Base-by-base conservation (phyloP, 1,139 yeast genomes). In the Lodderomyces oxycetoniae region DNA sequence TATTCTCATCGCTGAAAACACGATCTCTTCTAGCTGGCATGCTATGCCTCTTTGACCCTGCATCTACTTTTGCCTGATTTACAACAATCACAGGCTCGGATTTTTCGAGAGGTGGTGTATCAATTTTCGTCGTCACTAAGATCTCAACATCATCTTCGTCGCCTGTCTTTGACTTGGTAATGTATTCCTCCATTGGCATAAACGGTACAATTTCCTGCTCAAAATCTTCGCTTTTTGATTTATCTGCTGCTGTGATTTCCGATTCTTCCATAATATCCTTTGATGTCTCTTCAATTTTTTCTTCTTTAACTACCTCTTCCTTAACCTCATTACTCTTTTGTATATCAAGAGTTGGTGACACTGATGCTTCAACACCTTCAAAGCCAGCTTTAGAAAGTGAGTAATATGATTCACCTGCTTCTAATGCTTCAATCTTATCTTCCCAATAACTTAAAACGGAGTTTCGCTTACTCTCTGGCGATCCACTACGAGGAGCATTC, bases 361-460 rank as follows among this genome's bases (percentile, higher is more conserved):
- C 19, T 11, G 16, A 11, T 13, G 6, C 9, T 9, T 7, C 29
- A 26, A 17, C 19, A 15, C 8, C 11, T 48, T 17, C 26, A 24
- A 7, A 10, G 26, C 11, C n/a, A 10, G 25, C 13, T 24, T 40
- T 40, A 3, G 37, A 30, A n/a, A 40, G 43, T n/a, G 43, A 38
- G n/a, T 20, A 24, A 17, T 23, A 24, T 20, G 41, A 33, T 28
- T 41, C 65, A 10, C 54, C 49, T 38, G 65, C 54, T 32, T 68
- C 74, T 40, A 67, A 53, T 11, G 61, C 57, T 34, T 67, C 73
- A 53, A 68, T 68, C 47, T 63, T 67, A 46, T 67, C 74, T 43
- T 67, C 74, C 48, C 68, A 57, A 41, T 68, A 68, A 45, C 66
- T 59, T 43, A 69, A 55, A 2, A 66, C 73, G 3, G 72, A 61